Base-by-base conservation (phyloP, 768 basidiomycete species). In the Leccinum pellstonianum region DNA sequence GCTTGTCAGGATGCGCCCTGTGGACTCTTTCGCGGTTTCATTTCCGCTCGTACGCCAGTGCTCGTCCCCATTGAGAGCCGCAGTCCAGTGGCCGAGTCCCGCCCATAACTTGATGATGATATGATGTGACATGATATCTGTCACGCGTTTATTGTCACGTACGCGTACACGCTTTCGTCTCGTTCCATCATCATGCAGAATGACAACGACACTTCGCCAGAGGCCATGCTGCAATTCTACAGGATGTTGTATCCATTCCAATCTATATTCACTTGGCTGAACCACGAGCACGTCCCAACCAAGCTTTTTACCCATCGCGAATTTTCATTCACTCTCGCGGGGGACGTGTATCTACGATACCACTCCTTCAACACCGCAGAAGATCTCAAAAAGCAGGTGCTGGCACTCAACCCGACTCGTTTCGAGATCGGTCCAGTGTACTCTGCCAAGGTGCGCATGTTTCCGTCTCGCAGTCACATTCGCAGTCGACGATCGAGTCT, bases 361-460 rank as follows among this genome's bases (percentile, higher is more conserved):
- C 89, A 97, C 73, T 96, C 92, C 3, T 99, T 97, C 73, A 79
- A 77, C 35, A 86, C 82, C 37, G 81, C 81, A 3, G 94, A 97
- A 2, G 97, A 98, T 55, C 85, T 98, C 70, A 96, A 97, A 76
- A 90, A 90, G 64, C 89, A 96, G 73, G 84, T 95, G 6, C 83
- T 91, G 61, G 75, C 86, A 37, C 79, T 93, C 56, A 95, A 91
- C 64, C 97, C 97, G 0, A 86, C 88, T 38, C 90, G 97, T 64
- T 99, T 98, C 66, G 97, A 99, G 75, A 95, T 99, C 53, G 97
- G 97, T 2, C 93, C 97, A 1, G 83, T 97, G 35, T 99, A 98
- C 73, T 88, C 86, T 55, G 89, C 86, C 4, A 80, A 87, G 72
- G 95, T 95, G 67, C 60, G 90, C 82, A n/a, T 29, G 21, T 29